A percentile compares a stretch with the other conserved stretches of the same genome.
phyloP scores from a whole-genome alignment of 495 filamentous ascomycete species.

The Penicillium silybi region DNA sequence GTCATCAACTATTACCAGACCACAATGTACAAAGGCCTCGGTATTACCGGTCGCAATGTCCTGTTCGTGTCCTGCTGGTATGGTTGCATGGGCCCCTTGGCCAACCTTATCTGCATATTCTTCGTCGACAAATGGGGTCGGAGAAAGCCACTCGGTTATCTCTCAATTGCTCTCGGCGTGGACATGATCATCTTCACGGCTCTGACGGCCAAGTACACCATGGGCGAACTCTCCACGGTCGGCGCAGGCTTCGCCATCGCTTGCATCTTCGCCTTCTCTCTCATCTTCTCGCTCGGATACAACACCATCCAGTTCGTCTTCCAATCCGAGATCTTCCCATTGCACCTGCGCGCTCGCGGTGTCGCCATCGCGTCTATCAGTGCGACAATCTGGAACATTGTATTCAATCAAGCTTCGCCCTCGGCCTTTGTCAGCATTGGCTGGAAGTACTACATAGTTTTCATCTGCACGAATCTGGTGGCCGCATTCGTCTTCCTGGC shows the following conservation, averaged over 20 bases:
- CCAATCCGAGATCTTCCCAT: slow-evolving; percentile 54
- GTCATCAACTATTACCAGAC: slow-evolving; percentile 57
- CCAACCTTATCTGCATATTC: too few species aligned
- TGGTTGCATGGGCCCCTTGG: too few species aligned
- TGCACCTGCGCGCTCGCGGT: slow-evolving; percentile 46
- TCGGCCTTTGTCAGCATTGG: slow-evolving; percentile 42
- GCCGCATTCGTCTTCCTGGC: slow-evolving; percentile 37
- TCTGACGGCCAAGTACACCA: too few species aligned
- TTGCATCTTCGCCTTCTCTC: slow-evolving; percentile 47
- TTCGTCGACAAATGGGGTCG: too few species aligned
- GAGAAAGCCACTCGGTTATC: too few species aligned
- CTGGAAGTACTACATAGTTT: slow-evolving; percentile 49
- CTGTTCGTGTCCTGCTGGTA: too few species aligned
- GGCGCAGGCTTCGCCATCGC: slow-evolving; percentile 44
- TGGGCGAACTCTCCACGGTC: too few species aligned
- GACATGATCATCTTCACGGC: too few species aligned
- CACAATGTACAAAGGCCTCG: slow-evolving; percentile 48
- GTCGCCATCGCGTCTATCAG: slow-evolving; percentile 48
- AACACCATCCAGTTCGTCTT: slow-evolving; percentile 54
- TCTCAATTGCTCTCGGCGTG: too few species aligned
- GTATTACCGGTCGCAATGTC: slow-evolving; percentile 42
- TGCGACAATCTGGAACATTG: slow-evolving; percentile 48
- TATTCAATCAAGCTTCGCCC: slow-evolving; percentile 51
- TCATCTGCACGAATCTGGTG: slow-evolving; percentile 44
- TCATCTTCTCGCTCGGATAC: too few species aligned